phyloP scores from a whole-genome alignment of 1,139 yeast species.

The Zhuliangozyma parablackwelliae region DNA sequence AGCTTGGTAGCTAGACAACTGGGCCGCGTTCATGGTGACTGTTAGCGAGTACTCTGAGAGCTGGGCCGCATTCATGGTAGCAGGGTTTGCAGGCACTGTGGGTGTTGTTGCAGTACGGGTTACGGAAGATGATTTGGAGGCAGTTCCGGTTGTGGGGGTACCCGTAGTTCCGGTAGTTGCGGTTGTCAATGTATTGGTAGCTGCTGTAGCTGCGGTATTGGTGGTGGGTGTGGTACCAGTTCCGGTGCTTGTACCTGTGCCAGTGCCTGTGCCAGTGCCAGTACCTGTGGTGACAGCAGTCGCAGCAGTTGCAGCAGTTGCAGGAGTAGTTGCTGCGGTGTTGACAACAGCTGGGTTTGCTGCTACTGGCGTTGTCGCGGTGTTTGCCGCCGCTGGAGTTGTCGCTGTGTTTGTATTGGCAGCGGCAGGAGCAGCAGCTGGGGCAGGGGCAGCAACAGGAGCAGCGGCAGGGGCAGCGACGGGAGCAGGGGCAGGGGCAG shows the following conservation, averaged over 20 bases:
- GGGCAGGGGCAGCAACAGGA: constrained; percentile 10
- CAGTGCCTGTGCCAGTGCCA: constrained; percentile 9
- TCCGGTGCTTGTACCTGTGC: constrained; percentile 7
- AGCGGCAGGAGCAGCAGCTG: constrained; percentile 12
- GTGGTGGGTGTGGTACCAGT: constrained; percentile 2
- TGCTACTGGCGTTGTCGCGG: constrained; percentile 4
- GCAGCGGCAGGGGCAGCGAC: constrained; percentile 11
- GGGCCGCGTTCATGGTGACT: constrained; percentile 12
- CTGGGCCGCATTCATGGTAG: constrained; percentile 12
- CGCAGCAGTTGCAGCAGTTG: constrained; percentile 4
- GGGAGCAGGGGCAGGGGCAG: constrained; percentile 9
- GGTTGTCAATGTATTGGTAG: constrained; percentile 2
- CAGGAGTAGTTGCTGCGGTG: constrained; percentile 6
- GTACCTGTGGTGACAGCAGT: constrained; percentile 9
- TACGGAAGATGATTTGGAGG: constrained; percentile 1
- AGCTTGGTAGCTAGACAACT: constrained; percentile 8
- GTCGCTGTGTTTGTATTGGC: constrained; percentile 9
- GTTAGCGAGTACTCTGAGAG: constrained; percentile 10
- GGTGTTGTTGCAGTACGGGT: constrained; percentile 5
- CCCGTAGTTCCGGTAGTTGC: constrained; percentile 2
- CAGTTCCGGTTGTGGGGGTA: background rate
- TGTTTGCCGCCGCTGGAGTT: constrained; percentile 5
- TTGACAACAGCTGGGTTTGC: constrained; percentile 4
- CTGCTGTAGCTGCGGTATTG: constrained; percentile 2
- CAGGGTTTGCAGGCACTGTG: constrained; percentile 5